Percentiles rank a stretch among this genome's conserved stretches.
phyloP scores from a whole-genome alignment of 2,329 filamentous ascomycete species.

The Trichoderma hamatum region DNA sequence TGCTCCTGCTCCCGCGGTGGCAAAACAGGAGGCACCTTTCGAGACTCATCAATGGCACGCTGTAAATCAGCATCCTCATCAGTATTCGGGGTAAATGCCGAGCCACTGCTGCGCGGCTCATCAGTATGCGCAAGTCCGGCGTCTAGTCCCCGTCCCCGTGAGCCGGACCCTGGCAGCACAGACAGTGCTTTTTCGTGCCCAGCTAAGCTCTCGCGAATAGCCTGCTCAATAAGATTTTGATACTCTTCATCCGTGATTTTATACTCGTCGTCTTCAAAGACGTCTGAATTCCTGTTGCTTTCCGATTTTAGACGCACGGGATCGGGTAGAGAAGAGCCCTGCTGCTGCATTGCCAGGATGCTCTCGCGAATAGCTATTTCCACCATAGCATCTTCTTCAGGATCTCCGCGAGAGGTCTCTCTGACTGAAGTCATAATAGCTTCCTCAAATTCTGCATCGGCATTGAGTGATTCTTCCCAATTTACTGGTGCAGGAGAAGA shows the following conservation, averaged over 20 bases:
- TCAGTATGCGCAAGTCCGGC: not conserved
- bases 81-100: slow-evolving; percentile 36
- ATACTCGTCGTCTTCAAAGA: slow-evolving; percentile 47
- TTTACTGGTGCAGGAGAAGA: slow-evolving; percentile 23
- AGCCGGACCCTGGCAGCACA: slow-evolving; percentile 30
- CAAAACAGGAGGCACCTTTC: slow-evolving; percentile 33
- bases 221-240: slow-evolving; percentile 58
- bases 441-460: slow-evolving; percentile 67
- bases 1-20: slow-evolving; percentile 35
- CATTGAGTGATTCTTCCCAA: slow-evolving; percentile 24
- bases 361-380: slow-evolving; percentile 76
- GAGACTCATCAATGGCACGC: slow-evolving; percentile 48
- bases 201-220: slow-evolving; percentile 55
- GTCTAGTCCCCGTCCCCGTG: slow-evolving; percentile 30
- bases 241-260: slow-evolving; percentile 62
- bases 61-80: slow-evolving; percentile 45
- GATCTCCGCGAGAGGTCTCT: slow-evolving; percentile 70
- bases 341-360: slow-evolving; percentile 56
- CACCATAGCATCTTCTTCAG: slow-evolving; percentile 69
- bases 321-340: slow-evolving; percentile 35
- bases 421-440: slow-evolving; percentile 71
- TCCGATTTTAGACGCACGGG: slow-evolving; percentile 29
- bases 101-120: not conserved
- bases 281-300: slow-evolving; percentile 36
- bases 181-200: slow-evolving; percentile 27